Evolutionary conservation across 2,329 filamentous ascomycete genomes (phyloP), one percentile per base, ranked within the genome.

Genomic region (Colletotrichum acutatum): DNA sequence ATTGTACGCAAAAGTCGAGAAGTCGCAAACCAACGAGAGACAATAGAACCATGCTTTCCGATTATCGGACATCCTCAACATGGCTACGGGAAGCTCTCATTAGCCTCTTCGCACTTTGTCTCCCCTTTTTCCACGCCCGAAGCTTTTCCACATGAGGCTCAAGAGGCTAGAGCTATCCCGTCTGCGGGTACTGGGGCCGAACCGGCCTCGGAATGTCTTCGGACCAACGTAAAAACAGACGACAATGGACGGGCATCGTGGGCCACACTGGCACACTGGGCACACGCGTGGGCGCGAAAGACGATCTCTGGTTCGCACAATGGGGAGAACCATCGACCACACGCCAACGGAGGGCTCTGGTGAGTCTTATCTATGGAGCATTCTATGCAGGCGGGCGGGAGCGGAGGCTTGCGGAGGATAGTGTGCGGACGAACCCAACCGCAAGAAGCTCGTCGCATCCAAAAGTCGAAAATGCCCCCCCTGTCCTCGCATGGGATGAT

Each of bases 281-380:
- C 14, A 42, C 37, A 42, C 14, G 32, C 32, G 46, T 60, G 28
- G 56, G 16, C 26, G 42, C 42, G 49, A 37, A n/a, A n/a, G 32
- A 46, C 24, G 58, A 54, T 72, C 52, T 59, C 65, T 72, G 69
- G 69, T 63, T 67, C 63, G 68, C 46, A 60, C 24, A 24, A 67
- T 22, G 9, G 24, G 26, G 19, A n/a, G 9, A 49, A n/a, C 9
- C 9, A n/a, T 7, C n/a, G 37, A 19, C 42, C 16, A 8, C 16
- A 46, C 42, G n/a, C 16, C 42, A 49, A 19, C 16, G 42, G n/a
- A 49, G 14, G 5, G 14, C 16, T 42, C 14, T 7, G 37, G 1
- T 42, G 14, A 34, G 24, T 65, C 71, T 72, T 72, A 72, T 72
- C 71, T 72, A 70, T 66, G 66, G 71, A 71, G 71, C 54, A 49